These are phyloP conservation scores for Yamadazyma epiphylla DNA, from an alignment of 1,139 yeast genomes.

Conservation along the genomic window DNA sequence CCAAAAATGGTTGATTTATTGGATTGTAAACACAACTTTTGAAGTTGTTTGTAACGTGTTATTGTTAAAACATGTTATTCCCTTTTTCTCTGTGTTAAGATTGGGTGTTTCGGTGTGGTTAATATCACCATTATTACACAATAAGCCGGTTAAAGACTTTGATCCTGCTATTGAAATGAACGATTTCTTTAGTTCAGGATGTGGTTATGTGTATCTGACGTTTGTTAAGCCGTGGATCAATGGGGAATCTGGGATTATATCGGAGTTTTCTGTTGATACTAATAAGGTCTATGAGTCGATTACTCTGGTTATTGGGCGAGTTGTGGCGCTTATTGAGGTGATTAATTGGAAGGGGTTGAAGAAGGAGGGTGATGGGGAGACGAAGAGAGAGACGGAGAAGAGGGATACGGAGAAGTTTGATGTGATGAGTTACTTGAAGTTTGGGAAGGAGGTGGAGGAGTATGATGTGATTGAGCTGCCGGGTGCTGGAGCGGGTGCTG, in stretches of 20 bases:
- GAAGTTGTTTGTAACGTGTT: constrained; percentile 29
- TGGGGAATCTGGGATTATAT: constrained; percentile 12
- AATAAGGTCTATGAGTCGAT: constrained; percentile 3
- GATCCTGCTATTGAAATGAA: constrained; percentile 19
- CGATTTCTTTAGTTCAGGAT: constrained; percentile 27
- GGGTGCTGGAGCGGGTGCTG: no score
- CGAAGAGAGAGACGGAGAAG: no score
- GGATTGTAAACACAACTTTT: constrained; percentile 47
- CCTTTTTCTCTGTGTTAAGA: constrained; percentile 43
- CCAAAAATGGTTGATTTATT: constrained; percentile 57
- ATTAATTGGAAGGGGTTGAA: no score
- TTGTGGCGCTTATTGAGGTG: no score
- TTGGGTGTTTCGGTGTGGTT: constrained; percentile 50
- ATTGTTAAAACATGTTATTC: constrained; percentile 35
- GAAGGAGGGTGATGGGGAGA: neutral
- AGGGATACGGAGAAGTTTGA: no score
- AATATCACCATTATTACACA: constrained; percentile 39
- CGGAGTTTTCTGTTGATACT: constrained; percentile 5
- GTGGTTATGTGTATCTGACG: constrained; percentile 33
- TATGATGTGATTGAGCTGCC: no score
- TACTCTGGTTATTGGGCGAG: no score
- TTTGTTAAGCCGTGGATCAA: constrained; percentile 33
- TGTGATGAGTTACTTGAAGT: no score
- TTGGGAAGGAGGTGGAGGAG: no score
- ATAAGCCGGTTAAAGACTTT: constrained; percentile 3